Conservation (phyloP, 441 rosid genomes). For the Viola pubescens region DNA sequence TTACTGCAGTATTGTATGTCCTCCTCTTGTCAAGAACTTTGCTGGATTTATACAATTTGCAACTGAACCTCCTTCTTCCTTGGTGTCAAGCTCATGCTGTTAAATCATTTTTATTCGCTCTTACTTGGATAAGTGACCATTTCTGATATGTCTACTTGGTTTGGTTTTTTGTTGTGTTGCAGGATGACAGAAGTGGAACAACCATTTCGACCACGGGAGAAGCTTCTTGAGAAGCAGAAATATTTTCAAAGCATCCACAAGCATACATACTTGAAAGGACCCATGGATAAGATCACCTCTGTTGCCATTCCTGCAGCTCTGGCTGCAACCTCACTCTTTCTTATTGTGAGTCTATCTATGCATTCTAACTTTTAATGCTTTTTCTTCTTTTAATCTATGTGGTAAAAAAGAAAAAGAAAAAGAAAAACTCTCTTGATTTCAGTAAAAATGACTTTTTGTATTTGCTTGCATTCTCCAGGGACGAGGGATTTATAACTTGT, state of each 20-base stretch:
- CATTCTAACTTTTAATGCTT: background rate
- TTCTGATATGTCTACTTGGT: too few species aligned
- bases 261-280: slow-evolving; percentile 74
- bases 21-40: too few species aligned
- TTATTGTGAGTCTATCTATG: slow-evolving; percentile 49
- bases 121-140: too few species aligned
- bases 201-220: slow-evolving; percentile 75
- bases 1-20: too few species aligned
- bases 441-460: background rate
- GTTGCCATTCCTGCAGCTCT: slow-evolving; percentile 70
- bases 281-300: slow-evolving; percentile 62
- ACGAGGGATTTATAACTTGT: slow-evolving; percentile 80
- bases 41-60: too few species aligned
- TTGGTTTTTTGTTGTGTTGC: slow-evolving; percentile 6
- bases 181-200: slow-evolving; percentile 41
- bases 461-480: slow-evolving; percentile 38
- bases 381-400: background rate
- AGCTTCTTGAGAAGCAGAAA: slow-evolving; percentile 69
- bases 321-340: slow-evolving; percentile 44
- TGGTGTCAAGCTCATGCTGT: too few species aligned
- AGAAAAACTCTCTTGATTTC: background rate
- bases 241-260: slow-evolving; percentile 56
- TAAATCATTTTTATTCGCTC: too few species aligned
- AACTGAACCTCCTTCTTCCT: too few species aligned
- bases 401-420: background rate